These are phyloP conservation scores for Fusarium pseudoanthophilum DNA, from an alignment of 2,329 filamentous ascomycete genomes.

Conservation along the genomic window DNA sequence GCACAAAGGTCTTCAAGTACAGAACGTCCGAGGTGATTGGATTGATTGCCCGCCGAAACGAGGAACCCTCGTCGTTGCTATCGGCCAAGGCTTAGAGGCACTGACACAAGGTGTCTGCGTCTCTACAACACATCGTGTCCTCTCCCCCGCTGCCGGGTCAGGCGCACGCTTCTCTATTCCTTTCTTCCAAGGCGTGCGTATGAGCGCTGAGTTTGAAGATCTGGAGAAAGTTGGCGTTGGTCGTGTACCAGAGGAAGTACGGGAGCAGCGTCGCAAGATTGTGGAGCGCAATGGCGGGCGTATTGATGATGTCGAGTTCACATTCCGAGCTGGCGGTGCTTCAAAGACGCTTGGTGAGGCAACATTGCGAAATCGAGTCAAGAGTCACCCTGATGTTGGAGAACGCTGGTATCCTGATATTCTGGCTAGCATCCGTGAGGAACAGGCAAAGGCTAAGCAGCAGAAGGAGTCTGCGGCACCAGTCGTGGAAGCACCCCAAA, in stretches of 20 bases:
- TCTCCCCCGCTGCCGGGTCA: slow-evolving; percentile 75
- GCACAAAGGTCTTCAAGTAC: slow-evolving; percentile 84
- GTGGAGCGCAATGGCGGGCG: slow-evolving; percentile 66
- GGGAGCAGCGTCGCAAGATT: slow-evolving; percentile 69
- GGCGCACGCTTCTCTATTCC: slow-evolving; percentile 83
- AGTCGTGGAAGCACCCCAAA: slow-evolving; percentile 30
- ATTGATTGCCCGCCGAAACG: slow-evolving; percentile 81
- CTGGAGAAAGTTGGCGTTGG: slow-evolving; percentile 72
- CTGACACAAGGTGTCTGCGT: slow-evolving; percentile 85
- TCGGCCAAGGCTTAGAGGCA: slow-evolving; percentile 88
- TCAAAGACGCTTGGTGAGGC: slow-evolving; percentile 81
- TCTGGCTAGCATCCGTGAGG: slow-evolving; percentile 65
- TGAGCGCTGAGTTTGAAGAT: slow-evolving; percentile 82
- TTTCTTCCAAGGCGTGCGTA: slow-evolving; percentile 88
- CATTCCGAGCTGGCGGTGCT: slow-evolving; percentile 76
- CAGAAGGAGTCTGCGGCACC: slow-evolving; percentile 41
- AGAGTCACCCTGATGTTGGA: slow-evolving; percentile 88
- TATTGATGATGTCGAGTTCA: slow-evolving; percentile 85
- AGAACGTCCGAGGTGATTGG: slow-evolving; percentile 82
- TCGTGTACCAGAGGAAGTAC: slow-evolving; percentile 69
- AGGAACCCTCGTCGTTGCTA: slow-evolving; percentile 85
- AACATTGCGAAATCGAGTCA: slow-evolving; percentile 84
- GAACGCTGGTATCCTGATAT: slow-evolving; percentile 82
- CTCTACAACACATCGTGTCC: slow-evolving; percentile 83
- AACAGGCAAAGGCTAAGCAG: slow-evolving; percentile 60